These are phyloP conservation scores for Dendrothele bispora DNA, from an alignment of 768 basidiomycete genomes.

Conservation along the genomic window DNA sequence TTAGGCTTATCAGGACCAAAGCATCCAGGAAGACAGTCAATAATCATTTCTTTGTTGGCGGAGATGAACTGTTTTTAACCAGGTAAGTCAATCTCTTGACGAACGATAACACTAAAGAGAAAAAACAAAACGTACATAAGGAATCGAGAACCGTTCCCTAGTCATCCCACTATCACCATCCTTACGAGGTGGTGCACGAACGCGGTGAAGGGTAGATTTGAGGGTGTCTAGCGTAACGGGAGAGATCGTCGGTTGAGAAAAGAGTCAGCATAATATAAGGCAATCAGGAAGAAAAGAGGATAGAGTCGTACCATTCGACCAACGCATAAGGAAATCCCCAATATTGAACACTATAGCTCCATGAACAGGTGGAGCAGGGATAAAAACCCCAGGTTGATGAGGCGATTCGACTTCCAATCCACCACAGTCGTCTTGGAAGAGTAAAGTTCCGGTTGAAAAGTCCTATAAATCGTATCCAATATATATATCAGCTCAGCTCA, in stretches of 20 bases:
- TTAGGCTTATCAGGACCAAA: slow-evolving; percentile 32
- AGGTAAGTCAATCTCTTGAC: not conserved
- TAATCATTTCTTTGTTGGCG: slow-evolving; percentile 24
- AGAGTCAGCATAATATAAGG: too few species aligned
- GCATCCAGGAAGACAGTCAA: slow-evolving; percentile 40
- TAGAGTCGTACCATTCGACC: slow-evolving; percentile 25
- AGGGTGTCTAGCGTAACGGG: too few species aligned
- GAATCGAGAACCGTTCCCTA: slow-evolving; percentile 43
- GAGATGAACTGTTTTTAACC: slow-evolving; percentile 21
- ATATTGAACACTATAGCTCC: slow-evolving; percentile 35
- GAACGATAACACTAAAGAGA: not conserved
- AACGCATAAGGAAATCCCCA: slow-evolving; percentile 33
- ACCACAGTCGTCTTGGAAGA: slow-evolving; percentile 45
- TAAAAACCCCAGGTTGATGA: slow-evolving; percentile 30
- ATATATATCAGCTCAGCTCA: too few species aligned
- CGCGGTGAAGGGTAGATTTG: slow-evolving; percentile 35
- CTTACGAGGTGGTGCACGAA: slow-evolving; percentile 25
- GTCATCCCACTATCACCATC: slow-evolving; percentile 23
- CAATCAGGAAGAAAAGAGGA: slow-evolving; percentile 13
- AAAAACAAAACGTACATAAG: slow-evolving; percentile 30
- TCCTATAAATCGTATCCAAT: too few species aligned
- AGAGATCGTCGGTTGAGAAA: too few species aligned
- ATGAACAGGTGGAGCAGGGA: slow-evolving; percentile 23
- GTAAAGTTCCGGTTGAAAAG: slow-evolving; percentile 41
- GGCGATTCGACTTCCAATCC: slow-evolving; percentile 47